Conservation (phyloP, 1,284 basidiomycete genomes). For the Melanopsichium pennsylvanicum region DNA sequence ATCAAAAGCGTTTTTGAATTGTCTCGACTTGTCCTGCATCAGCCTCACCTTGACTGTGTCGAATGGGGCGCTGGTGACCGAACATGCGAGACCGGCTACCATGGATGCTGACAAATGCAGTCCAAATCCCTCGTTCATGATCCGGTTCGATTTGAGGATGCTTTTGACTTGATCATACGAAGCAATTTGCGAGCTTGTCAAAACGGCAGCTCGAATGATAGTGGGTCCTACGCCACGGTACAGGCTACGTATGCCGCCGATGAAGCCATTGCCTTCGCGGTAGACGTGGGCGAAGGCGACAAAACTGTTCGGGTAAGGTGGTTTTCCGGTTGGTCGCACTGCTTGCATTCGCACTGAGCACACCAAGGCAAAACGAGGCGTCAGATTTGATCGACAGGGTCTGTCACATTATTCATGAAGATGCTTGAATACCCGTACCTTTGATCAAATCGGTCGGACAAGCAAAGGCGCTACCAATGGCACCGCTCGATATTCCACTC, state of each 20-base stretch:
- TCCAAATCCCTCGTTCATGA: slow-evolving; percentile 39
- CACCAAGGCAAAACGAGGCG: too few relatives aligned
- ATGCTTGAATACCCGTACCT: too few relatives aligned
- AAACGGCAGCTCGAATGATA: slow-evolving; percentile 45
- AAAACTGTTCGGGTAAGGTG: slow-evolving; percentile 53
- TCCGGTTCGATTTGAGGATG: slow-evolving; percentile 24
- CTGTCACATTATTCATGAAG: too few relatives aligned
- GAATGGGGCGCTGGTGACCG: slow-evolving; percentile 45
- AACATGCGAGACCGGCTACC: slow-evolving; percentile 52
- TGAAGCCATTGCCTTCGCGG: slow-evolving; percentile 29
- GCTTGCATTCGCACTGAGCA: slow-evolving; percentile 58
- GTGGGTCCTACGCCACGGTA: slow-evolving; percentile 54
- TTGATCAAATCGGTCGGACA: slow-evolving; percentile 55
- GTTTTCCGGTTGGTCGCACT: slow-evolving; percentile 26
- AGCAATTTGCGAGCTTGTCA: slow-evolving; percentile 52
- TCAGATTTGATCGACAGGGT: too few relatives aligned
- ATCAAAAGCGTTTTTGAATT: slow-evolving; percentile 42
- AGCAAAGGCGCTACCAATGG: slow-evolving; percentile 48
- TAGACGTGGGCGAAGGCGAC: slow-evolving; percentile 43
- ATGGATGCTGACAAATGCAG: slow-evolving; percentile 50
- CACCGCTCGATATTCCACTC: slow-evolving; percentile 51
- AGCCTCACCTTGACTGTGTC: slow-evolving; percentile 53
- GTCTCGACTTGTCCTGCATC: slow-evolving; percentile 47
- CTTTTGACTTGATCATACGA: slow-evolving; percentile 53
- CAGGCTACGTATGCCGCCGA: slow-evolving; percentile 35